Evolutionary conservation across 2,329 filamentous ascomycete species (phyloP).

Genomic region (Keithomyces neogunnii): DNA sequence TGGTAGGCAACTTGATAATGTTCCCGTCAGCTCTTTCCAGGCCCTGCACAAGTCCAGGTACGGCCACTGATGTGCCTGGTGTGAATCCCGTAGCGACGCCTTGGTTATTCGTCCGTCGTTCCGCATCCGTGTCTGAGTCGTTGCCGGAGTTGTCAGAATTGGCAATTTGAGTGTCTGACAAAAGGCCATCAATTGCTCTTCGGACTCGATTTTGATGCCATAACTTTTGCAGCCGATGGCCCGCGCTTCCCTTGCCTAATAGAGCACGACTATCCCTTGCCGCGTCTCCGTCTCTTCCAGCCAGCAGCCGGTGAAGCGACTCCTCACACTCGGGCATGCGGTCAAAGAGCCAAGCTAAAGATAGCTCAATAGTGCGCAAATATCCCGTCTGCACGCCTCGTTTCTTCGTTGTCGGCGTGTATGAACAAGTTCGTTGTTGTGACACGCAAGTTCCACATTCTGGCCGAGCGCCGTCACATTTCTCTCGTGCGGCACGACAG

Average conservation of each 20-base stretch:
- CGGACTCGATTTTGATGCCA: conserved; percentile 58
- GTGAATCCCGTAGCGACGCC: neutral
- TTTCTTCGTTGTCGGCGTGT: conserved; percentile 66
- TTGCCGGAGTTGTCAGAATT: conserved; percentile 26
- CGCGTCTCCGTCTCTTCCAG: conserved; percentile 31
- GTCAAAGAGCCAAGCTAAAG: conserved; percentile 58
- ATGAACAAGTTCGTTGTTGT: conserved; percentile 58
- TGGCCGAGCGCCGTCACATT: conserved; percentile 63
- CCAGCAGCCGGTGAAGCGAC: conserved; percentile 46
- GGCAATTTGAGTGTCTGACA: conserved; percentile 36
- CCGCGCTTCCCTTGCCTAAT: conserved; percentile 41
- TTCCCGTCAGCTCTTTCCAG: neutral
- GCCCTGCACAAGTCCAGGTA: neutral
- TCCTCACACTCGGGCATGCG: conserved; percentile 51
- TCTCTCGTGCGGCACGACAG: conserved; percentile 59
- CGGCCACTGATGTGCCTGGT: neutral
- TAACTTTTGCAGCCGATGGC: conserved; percentile 49
- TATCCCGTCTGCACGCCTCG: conserved; percentile 74
- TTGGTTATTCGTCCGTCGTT: conserved; percentile 7
- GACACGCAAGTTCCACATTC: conserved; percentile 58
- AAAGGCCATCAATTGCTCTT: conserved; percentile 52
- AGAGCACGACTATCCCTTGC: conserved; percentile 34
- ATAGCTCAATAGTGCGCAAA: conserved; percentile 63
- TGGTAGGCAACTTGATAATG: conserved; percentile 32
- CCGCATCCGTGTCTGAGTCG: conserved; percentile 20